phyloP scores from a whole-genome alignment of 768 basidiomycete genomes.

The Suillus cothurnatus region DNA sequence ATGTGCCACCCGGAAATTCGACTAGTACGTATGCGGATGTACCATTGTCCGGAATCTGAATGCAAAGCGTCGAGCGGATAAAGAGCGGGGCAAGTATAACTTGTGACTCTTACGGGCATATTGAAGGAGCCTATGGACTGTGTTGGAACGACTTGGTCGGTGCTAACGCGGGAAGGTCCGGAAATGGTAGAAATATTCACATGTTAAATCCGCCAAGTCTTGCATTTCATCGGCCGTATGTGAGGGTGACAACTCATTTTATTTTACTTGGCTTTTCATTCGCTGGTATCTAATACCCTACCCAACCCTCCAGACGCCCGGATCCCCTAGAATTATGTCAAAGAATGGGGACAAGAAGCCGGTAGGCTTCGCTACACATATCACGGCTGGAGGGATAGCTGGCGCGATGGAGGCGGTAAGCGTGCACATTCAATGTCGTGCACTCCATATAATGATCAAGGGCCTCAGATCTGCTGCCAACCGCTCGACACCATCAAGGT shows the following conservation, averaged over 20 bases:
- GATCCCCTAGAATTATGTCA: slow-evolving; percentile 43
- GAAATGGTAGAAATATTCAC: slow-evolving; percentile 29
- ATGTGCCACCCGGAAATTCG: neutral
- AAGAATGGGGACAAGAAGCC: slow-evolving; percentile 67
- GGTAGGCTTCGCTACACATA: slow-evolving; percentile 84
- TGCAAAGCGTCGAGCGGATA: slow-evolving; percentile 13
- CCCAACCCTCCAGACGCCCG: slow-evolving; percentile 7
- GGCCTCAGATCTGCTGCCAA: slow-evolving; percentile 71
- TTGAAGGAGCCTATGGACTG: neutral
- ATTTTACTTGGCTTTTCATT: neutral
- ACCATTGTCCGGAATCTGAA: no score
- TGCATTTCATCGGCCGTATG: slow-evolving; percentile 17
- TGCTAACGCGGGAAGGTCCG: slow-evolving; percentile 23
- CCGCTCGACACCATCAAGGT: slow-evolving; percentile 99
- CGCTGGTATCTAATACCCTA: neutral
- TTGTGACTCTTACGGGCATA: neutral
- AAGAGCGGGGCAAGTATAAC: slow-evolving; percentile 24
- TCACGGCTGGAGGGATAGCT: slow-evolving; percentile 92
- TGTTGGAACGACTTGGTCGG: slow-evolving; percentile 9
- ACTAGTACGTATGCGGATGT: neutral
- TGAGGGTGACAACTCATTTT: slow-evolving; percentile 17
- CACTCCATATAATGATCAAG: slow-evolving; percentile 1
- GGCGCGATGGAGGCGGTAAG: slow-evolving; percentile 91
- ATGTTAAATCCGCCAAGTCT: slow-evolving; percentile 27
- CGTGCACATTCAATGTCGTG: neutral